Percentiles rank a stretch among this genome's conserved stretches.
Evolutionary conservation across 305 asterid species (phyloP).

Genomic region (Fraxinus dipetala): DNA sequence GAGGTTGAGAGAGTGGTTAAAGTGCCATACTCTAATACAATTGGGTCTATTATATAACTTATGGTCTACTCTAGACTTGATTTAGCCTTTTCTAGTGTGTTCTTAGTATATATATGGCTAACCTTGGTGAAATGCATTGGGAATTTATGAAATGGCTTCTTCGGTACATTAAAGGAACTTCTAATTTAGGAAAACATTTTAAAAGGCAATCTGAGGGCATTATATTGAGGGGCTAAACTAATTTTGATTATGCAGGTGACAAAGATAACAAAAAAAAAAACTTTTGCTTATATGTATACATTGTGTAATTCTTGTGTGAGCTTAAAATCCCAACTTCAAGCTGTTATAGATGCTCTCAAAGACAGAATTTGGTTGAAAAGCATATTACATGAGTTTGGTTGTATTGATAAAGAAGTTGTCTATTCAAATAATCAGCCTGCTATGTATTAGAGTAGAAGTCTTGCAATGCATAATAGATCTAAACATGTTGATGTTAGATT

Average conservation of each 20-base stretch:
- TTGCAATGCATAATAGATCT: background rate
- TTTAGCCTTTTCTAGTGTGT: background rate
- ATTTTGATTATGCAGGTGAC: background rate
- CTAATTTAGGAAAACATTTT: background rate
- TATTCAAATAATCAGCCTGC: background rate
- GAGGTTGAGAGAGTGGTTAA: background rate
- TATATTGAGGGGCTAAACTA: background rate
- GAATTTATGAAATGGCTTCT: too few relatives aligned
- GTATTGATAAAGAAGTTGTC: too few relatives aligned
- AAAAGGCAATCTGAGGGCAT: background rate
- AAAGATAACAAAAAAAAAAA: too few relatives aligned
- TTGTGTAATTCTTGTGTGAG: background rate
- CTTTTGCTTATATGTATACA: background rate
- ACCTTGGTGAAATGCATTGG: background rate
- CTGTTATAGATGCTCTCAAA: background rate
- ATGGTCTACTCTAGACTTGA: background rate
- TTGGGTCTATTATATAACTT: too few relatives aligned
- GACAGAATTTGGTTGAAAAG: background rate
- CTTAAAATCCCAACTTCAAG: too few relatives aligned
- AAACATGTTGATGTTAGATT: background rate
- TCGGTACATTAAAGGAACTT: background rate
- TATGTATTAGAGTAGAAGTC: background rate
- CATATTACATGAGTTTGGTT: background rate
- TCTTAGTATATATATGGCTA: background rate
- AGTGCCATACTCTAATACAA: background rate